Evolutionary conservation across 306 rosid genomes (phyloP), one percentile per base, ranked within the genome.

Genomic region (Echinosophora koreensis): DNA sequence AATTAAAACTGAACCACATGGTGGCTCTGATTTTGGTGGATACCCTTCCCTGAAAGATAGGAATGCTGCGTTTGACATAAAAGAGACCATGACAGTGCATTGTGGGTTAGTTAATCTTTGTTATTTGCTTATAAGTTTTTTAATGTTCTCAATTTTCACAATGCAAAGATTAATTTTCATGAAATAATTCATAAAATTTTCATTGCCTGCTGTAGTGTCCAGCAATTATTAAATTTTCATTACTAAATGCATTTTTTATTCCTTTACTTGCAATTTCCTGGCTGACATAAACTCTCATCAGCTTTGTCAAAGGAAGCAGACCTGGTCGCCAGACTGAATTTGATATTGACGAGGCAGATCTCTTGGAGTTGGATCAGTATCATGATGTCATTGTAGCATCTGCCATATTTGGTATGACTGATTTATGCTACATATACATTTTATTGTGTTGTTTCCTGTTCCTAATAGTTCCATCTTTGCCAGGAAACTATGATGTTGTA

Each of bases 11-110:
- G 97, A 92, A 69, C 85, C 86, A n/a, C 89, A 84, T 47, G 83
- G 93, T 17, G 97, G 98, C 80, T 92, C 98, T 71, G 97, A 86
- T 82, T 95, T 95, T 89, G 97, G 98, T 68, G 98, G 98, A 63
- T 92, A 86, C 82, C 93, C 95, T 78, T 83, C 97, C 65, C 56
- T 90, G 68, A 81, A 82, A 76, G 96, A 90, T 81, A 89, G 98
- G 82, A 85, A 85, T 78, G 95, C 90, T 64, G 89, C 93, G 54
- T 95, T 86, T 90, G 90, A 89, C 82, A 82, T 95, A 81, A 89
- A 88, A 80, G 96, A 92, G 83, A 84, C 87, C 10, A 95, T 95
- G 97, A 69, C 54, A 34, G 97, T 95, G 79, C 92, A 92, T 69
- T 95, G 98, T 85, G 98, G 98, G 97, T 95, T 82, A 77, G 97